Evolutionary conservation across 164 flowering plant species (phyloP), one percentile per base, ranked within the genome.

Genomic region (Stephania japonica): DNA sequence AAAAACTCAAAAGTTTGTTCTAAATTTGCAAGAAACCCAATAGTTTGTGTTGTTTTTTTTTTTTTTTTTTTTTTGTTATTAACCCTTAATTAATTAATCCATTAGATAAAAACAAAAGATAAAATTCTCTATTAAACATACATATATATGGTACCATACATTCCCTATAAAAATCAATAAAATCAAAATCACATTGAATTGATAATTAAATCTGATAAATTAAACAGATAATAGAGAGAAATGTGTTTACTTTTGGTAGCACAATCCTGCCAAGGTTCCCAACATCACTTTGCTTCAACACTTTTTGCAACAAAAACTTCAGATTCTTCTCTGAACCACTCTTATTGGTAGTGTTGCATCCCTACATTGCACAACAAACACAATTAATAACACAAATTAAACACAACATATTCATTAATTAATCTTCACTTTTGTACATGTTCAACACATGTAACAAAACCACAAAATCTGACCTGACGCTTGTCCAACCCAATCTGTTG

Each of bases 201-300:
- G 4, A 32, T 32, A 32, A 32, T 32, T 32, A 32, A 32, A 32
- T 32, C 38, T 10, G 9, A 21, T 42, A 7, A 24, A 74, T 7
- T 23, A 16, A 38, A 26, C 64, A n/a, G 27, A 18, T 61, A 49
- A 43, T 65, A 61, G 25, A 32, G 64, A 41, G 69, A 47, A 27
- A 38, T 69, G 41, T 14, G 16, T 65, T 11, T 86, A 96, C 99
- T 70, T 96, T 96, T 18, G 99, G 99, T 79, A 96, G 80, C n/a
- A 96, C 99, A 50, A 96, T 96, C 75, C 99, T 88, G 68, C 99
- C 98, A n/a, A 96, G 94, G 78, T 84, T 93, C 18, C 99, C 98
- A 75, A 96, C 99, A 76, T 96, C 98, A 78, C 99, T 96, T 78
- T 96, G 99, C 86, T 96, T 93, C 87, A 96, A 83, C 59, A 96